Conservation (phyloP, 139 green algal species). For the Coccomyxa sp. region DNA sequence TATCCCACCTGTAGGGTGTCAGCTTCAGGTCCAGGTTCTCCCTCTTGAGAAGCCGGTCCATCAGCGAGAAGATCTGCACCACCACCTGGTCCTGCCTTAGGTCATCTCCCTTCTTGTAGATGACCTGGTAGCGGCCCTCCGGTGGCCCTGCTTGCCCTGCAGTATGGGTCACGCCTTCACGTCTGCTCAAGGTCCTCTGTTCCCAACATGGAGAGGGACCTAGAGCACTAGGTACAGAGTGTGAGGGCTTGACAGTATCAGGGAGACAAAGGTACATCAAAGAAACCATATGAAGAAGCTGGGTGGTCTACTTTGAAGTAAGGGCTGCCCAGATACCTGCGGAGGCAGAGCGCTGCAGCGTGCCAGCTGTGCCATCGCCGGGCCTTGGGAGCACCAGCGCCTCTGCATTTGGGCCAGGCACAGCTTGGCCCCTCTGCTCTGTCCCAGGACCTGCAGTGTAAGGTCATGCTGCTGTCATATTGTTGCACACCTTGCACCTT, state of each 20-base stretch:
- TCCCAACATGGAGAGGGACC: too few relatives aligned
- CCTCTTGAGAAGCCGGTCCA: constrained; percentile 94
- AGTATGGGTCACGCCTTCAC: not conserved
- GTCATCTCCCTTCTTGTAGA: constrained; percentile 99
- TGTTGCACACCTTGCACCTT: too few relatives aligned
- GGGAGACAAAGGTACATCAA: not conserved
- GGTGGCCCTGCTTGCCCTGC: not conserved
- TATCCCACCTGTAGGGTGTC: constrained; percentile 77
- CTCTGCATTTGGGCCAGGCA: not conserved
- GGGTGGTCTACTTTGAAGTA: not conserved
- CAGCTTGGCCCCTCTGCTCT: not conserved
- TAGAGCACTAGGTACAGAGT: not conserved
- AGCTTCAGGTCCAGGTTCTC: constrained; percentile 91
- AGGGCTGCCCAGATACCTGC: not conserved
- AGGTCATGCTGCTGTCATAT: too few relatives aligned
- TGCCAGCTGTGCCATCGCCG: not conserved
- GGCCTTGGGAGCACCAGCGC: not conserved
- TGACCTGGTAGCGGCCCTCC: constrained; percentile 48
- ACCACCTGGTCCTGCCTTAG: constrained; percentile 88
- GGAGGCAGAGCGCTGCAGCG: not conserved
- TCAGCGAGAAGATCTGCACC: constrained; percentile 91
- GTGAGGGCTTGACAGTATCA: not conserved
- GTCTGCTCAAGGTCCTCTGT: not conserved
- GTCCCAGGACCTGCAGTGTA: not conserved
- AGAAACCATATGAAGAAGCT: not conserved